These are phyloP conservation scores for Podospora sp. DNA, from an alignment of 495 filamentous ascomycete species.

Conservation along the genomic window DNA sequence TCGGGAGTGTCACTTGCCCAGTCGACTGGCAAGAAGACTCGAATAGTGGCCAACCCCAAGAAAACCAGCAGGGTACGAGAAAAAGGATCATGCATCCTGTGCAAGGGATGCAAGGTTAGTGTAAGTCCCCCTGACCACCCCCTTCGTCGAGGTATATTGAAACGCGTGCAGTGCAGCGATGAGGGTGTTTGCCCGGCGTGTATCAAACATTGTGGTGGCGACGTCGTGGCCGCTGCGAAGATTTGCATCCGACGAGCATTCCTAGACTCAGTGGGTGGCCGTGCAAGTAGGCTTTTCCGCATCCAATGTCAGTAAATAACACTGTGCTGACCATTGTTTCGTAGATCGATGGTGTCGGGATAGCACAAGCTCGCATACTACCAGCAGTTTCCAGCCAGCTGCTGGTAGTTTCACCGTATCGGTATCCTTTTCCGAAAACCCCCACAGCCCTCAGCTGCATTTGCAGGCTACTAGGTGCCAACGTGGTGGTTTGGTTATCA, in stretches of 20 bases:
- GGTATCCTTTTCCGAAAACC: neutral
- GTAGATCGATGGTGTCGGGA: slow-evolving; percentile 23
- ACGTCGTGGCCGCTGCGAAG: neutral
- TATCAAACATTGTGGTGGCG: neutral
- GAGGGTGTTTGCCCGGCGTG: neutral
- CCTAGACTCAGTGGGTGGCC: neutral
- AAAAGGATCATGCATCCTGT: slow-evolving; percentile 23
- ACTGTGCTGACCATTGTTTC: neutral
- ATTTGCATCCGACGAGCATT: slow-evolving; percentile 12
- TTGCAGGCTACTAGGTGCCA: neutral
- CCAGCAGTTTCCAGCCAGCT: neutral
- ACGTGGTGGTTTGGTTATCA: too few relatives aligned
- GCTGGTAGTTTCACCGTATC: neutral
- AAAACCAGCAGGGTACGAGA: slow-evolving; percentile 31
- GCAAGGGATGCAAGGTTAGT: slow-evolving; percentile 1
- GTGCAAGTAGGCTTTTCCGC: slow-evolving; percentile 1
- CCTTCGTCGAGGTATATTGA: neutral
- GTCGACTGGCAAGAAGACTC: slow-evolving; percentile 2
- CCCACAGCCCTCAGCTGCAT: neutral
- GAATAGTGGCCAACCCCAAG: slow-evolving; percentile 21
- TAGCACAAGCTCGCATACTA: neutral
- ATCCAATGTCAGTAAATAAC: neutral
- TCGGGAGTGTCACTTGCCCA: neutral
- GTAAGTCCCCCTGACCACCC: neutral
- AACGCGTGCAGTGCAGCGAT: neutral